Conservation (phyloP, 176 grass and related monocot species). For the Zizania latifolia region DNA sequence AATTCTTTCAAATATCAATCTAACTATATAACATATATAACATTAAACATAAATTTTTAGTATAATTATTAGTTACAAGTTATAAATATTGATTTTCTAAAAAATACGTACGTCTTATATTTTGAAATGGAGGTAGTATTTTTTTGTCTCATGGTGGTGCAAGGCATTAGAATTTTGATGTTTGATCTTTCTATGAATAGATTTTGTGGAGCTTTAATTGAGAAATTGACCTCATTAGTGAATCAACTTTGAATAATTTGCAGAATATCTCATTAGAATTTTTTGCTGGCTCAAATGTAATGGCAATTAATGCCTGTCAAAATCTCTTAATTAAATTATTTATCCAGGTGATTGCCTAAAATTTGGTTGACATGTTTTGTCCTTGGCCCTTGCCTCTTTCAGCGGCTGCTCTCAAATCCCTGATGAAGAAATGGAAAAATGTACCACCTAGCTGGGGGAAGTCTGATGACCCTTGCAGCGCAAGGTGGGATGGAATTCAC, state of each 20-base stretch:
- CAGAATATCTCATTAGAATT: neutral
- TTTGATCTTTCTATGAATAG: neutral
- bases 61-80: no score
- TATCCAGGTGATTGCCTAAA: neutral
- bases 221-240: neutral
- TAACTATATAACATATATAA: no score
- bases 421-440: slow-evolving; percentile 54
- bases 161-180: neutral
- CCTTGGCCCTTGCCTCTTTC: neutral
- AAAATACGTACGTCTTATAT: no score
- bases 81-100: no score
- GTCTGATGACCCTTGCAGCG: slow-evolving; percentile 49
- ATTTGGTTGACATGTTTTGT: neutral
- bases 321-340: neutral
- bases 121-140: no score
- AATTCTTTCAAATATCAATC: no score
- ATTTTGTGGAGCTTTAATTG: neutral
- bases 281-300: neutral
- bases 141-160: neutral
- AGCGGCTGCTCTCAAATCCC: slow-evolving; percentile 48
- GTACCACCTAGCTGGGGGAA: slow-evolving; percentile 49
- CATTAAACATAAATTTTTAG: no score
- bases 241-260: neutral
- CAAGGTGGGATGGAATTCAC: slow-evolving; percentile 50
- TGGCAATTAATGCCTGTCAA: neutral